A percentile compares a stretch with the other conserved stretches of the same genome.
These are phyloP conservation scores for Zoysia pacifica DNA, from an alignment of 176 grass and related monocot genomes.

Conservation along the genomic window DNA sequence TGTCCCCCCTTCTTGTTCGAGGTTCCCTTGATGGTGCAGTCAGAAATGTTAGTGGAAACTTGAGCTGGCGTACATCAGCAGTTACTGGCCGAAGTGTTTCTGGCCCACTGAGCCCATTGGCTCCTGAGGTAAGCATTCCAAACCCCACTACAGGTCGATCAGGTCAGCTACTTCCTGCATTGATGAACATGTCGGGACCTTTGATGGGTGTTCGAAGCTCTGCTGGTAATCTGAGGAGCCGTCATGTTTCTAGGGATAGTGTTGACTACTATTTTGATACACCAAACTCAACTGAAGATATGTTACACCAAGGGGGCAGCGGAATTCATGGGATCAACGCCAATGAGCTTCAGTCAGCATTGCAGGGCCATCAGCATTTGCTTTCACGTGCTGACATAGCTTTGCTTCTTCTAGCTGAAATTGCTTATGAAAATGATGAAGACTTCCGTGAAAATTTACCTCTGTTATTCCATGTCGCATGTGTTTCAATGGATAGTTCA, in stretches of 20 bases:
- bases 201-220: slow-evolving; percentile 88
- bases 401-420: slow-evolving; percentile 97
- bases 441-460: slow-evolving; percentile 98
- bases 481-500: slow-evolving; percentile 99
- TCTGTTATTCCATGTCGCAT: slow-evolving; percentile 91
- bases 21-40: slow-evolving; percentile 86
- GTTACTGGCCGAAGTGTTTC: slow-evolving; percentile 92
- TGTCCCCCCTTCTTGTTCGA: slow-evolving; percentile 99
- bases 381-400: slow-evolving; percentile 97
- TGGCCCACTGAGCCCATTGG: slow-evolving; percentile 91
- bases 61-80: slow-evolving; percentile 96
- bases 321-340: slow-evolving; percentile 82
- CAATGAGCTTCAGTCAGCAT: slow-evolving; percentile 90
- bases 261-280: slow-evolving; percentile 87
- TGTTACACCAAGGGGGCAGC: slow-evolving; percentile 78
- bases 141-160: slow-evolving; percentile 79
- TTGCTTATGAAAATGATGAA: slow-evolving; percentile 97
- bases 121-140: slow-evolving; percentile 72
- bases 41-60: slow-evolving; percentile 83
- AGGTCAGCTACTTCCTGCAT: slow-evolving; percentile 85
- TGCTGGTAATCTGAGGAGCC: slow-evolving; percentile 86
- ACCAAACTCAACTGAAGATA: slow-evolving; percentile 89
- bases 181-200: slow-evolving; percentile 95
- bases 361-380: slow-evolving; percentile 94
- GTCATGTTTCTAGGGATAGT: slow-evolving; percentile 95